Evolutionary conservation across 768 basidiomycete genomes (phyloP), one percentile per base, ranked within the genome.

Genomic region (Rhodotorula kratochvilovae): DNA sequence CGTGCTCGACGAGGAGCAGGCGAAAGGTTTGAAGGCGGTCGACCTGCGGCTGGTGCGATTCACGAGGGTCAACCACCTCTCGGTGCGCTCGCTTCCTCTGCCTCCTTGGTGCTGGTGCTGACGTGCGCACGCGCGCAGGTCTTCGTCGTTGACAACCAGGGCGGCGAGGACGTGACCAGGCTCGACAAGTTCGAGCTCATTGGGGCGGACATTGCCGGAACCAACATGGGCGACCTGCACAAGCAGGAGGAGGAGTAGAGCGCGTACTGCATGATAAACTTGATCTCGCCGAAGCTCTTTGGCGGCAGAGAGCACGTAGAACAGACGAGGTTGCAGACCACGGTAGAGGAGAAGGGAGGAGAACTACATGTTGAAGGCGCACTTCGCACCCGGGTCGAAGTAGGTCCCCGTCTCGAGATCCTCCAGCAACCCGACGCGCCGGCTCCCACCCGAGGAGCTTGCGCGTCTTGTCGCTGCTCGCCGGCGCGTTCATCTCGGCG

Each of bases 71-170:
- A 88, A 84, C 68, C 85, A 84, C 59, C 78, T 90, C 36, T 87
- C 88, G 78, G 89, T 89, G 73, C 74, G 86, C 11, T 13, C 48
- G 23, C 48, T 23, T 81, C 5, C 25, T 51, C 6, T 35, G 36
- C 55, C 27, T 19, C 36, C 13, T 36, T 12, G n/a, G 1, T 17
- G 23, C 48, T 61, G 15, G 21, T 53, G 46, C 23, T 31, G 13
- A 29, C n/a, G 25, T 3, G 1, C 31, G 25, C 16, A 13, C 33
- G 46, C 65, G 50, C 23, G 2, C 68, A 90, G 88, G 84, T 90
- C 51, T 90, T 90, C 76, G 85, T 90, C 51, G 83, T 81, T 46
- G 85, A 86, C 12, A 89, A 89, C 72, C 87, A 89, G 67, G 87
- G 85, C 1, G 85, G 76, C 46, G 84, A 83, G 48, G 88, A 90